Base-by-base conservation (phyloP, 1,284 basidiomycete species). In the Malassezia sp. region DNA sequence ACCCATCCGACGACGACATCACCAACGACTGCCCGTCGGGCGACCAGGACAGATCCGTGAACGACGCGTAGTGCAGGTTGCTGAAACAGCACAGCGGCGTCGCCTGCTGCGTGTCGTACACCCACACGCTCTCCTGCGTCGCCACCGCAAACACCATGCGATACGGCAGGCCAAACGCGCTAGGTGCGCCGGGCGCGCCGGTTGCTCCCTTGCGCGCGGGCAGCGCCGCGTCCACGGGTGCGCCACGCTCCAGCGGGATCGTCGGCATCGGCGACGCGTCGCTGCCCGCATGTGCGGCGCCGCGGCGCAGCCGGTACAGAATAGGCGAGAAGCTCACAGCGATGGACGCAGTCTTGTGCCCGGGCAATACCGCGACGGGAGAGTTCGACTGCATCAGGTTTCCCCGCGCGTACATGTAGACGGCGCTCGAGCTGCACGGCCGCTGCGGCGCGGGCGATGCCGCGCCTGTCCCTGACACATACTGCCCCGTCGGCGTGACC, bases 101-200 rank as follows among this genome's bases (percentile, higher is more conserved):
- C 1, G 86, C 78, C 73, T 97, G 91, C 71, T 97, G 91, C 3
- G 91, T 96, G 71, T 97, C 91, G 71, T 97, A 91, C 46, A 97
- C 83, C 44, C 86, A 79, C 18, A 99, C 82, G 1, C 85, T 84
- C 70, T 99, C 91, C 79, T 90, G 93, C 20, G 91, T 96, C 33
- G 89, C 85, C 8, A 97, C 86, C 0, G 93, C 89, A 66, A 86
- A 97, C 32, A 96, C 73, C 82, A 96, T 86, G 36, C 91, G 78
- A 70, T 96, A 95, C 1, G 89, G 86, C 40, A 96, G 72, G 10
- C 84, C 80, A 68, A 97, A 93, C 6, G 93, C 75, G 21, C 82
- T 80, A 20, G 28, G 21, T 21, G 28, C 11, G 4, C 6, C 29
- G 34, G 8, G 6, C 5, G 15, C 11, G 21, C 21, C 34, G 5